Conservation (phyloP, 179 eudicot species). For the Spergularia azorica region DNA sequence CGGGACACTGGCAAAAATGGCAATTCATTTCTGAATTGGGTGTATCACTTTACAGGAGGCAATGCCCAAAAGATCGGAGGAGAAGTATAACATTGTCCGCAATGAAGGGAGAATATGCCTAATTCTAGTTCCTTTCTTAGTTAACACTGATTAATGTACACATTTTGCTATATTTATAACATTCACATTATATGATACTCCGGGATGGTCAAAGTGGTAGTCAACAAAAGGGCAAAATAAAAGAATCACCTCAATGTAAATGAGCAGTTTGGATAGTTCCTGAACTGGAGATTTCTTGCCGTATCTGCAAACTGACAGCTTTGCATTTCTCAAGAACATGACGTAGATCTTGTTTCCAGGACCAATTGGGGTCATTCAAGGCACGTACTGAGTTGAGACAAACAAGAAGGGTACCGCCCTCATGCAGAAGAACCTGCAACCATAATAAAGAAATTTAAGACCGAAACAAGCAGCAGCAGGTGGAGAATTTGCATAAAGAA, state of each 20-base stretch:
- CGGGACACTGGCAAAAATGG: not conserved
- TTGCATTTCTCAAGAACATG: conserved; percentile 42
- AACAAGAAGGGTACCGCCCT: conserved; percentile 94
- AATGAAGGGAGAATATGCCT: conserved; percentile 4
- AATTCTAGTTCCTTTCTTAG: conserved; percentile 13
- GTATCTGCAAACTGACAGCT: conserved; percentile 26
- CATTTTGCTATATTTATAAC: conserved; percentile 13
- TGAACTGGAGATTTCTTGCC: conserved; percentile 26
- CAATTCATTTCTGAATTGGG: not conserved
- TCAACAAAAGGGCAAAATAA: conserved; percentile 7
- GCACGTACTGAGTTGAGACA: conserved; percentile 96
- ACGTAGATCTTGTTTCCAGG: conserved; percentile 61
- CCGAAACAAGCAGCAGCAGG: not conserved
- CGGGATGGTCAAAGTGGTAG: not conserved
- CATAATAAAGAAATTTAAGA: not conserved
- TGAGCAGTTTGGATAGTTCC: conserved; percentile 55
- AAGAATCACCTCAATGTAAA: conserved; percentile 30
- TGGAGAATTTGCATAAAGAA: not conserved
- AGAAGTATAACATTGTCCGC: not conserved
- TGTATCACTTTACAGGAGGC: conserved; percentile 19
- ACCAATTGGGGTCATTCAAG: conserved; percentile 64
- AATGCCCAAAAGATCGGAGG: not conserved
- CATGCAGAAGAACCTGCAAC: conserved; percentile 85
- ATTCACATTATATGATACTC: conserved; percentile 20
- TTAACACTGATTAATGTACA: conserved; percentile 25